These are phyloP conservation scores for Leccinum obscurum DNA, from an alignment of 768 basidiomycete species.

Conservation along the genomic window DNA sequence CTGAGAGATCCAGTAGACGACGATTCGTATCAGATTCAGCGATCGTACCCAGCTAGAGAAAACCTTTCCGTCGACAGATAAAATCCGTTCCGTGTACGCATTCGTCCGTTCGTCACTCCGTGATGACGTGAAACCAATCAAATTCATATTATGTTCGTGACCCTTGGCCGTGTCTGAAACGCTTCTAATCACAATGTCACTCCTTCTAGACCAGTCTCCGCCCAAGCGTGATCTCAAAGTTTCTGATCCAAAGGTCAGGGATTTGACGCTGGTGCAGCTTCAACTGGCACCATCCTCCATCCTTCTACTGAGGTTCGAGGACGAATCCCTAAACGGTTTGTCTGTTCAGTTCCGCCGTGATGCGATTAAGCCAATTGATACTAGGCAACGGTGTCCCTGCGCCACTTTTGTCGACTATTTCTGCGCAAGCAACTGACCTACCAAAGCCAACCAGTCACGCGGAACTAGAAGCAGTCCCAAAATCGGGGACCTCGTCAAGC, in stretches of 20 bases:
- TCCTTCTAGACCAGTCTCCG: slow-evolving; percentile 66
- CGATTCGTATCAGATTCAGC: slow-evolving; percentile 76
- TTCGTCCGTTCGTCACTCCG: slow-evolving; percentile 73
- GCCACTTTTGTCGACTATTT: slow-evolving; percentile 59
- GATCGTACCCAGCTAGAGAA: slow-evolving; percentile 83
- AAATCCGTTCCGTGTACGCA: slow-evolving; percentile 80
- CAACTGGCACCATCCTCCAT: slow-evolving; percentile 80
- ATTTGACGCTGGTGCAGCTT: slow-evolving; percentile 65
- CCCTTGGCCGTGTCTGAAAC: not conserved
- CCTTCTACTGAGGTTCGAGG: slow-evolving; percentile 73
- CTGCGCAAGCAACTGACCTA: slow-evolving; percentile 62
- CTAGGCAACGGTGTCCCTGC: slow-evolving; percentile 60
- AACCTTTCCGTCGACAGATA: slow-evolving; percentile 72
- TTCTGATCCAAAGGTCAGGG: slow-evolving; percentile 71
- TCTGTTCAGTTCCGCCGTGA: not conserved
- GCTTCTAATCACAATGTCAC: not conserved
- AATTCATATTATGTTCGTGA: slow-evolving; percentile 80
- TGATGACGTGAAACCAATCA: slow-evolving; percentile 74
- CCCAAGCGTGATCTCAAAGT: slow-evolving; percentile 84
- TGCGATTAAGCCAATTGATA: not conserved
- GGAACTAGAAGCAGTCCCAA: slow-evolving; percentile 7
- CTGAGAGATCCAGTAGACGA: slow-evolving; percentile 54
- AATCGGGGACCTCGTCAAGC: slow-evolving; percentile 13
- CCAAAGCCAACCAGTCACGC: slow-evolving; percentile 54
- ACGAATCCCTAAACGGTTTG: slow-evolving; percentile 67